Conservation (phyloP, 345 rosid species). For the Pseudoturritis turrita region DNA sequence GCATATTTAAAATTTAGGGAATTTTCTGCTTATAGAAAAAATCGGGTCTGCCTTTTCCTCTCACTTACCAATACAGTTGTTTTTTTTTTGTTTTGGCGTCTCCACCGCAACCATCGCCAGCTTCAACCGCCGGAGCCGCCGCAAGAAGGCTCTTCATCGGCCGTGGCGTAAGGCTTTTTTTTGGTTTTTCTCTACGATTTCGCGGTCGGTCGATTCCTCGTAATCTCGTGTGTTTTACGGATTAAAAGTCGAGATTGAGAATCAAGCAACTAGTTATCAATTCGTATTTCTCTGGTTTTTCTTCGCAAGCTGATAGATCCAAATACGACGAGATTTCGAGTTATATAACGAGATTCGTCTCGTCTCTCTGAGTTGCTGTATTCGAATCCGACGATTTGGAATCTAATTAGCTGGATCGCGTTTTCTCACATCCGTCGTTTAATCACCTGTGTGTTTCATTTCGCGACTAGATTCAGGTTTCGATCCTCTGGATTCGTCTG, state of each 20-base stretch:
- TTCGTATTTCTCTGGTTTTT: neutral
- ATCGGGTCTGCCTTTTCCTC: conserved; percentile 19
- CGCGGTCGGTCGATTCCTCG: neutral
- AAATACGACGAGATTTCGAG: no score
- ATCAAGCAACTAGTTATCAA: conserved; percentile 5
- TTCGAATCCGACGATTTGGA: conserved; percentile 15
- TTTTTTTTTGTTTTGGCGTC: neutral
- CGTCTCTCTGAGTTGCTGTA: conserved; percentile 7
- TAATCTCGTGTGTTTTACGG: conserved; percentile 4
- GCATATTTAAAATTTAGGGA: neutral
- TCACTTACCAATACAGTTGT: conserved; percentile 7
- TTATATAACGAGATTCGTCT: conserved; percentile 2
- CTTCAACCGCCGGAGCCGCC: conserved; percentile 33
- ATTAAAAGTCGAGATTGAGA: conserved; percentile 16
- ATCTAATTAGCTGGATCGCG: conserved; percentile 22
- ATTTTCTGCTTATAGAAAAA: neutral
- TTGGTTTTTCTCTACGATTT: neutral
- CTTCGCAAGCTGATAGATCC: neutral
- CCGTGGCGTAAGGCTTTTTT: conserved; percentile 27
- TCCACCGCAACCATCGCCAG: conserved; percentile 17
- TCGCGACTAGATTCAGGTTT: conserved; percentile 15
- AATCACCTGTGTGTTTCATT: neutral
- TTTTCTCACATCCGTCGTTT: neutral
- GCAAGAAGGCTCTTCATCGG: conserved; percentile 30
- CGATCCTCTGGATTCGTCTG: neutral